Evolutionary conservation across 306 rosid genomes (phyloP).

Genomic region (Abrus precatorius): DNA sequence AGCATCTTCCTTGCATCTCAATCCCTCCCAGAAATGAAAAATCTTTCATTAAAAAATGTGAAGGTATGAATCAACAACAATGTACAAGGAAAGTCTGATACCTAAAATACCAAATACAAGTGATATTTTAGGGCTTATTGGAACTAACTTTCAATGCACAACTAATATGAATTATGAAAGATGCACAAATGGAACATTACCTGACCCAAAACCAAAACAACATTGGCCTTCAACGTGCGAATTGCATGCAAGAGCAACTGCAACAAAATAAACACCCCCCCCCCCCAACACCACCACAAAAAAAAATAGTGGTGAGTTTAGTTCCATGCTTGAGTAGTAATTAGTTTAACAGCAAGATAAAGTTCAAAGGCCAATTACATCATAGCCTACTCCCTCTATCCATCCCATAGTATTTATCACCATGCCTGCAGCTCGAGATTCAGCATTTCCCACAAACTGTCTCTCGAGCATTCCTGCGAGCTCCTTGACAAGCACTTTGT

Average conservation of each 20-base stretch:
- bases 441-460: constrained; percentile 84
- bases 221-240: constrained; percentile 81
- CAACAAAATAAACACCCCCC: constrained; percentile 39
- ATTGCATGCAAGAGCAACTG: constrained; percentile 96
- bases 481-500: constrained; percentile 92
- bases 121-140: not conserved
- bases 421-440: constrained; percentile 96
- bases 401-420: constrained; percentile 99
- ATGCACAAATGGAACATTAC: constrained; percentile 51
- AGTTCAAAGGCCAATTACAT: constrained; percentile 59
- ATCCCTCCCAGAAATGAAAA: not conserved
- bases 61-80: constrained; percentile 9
- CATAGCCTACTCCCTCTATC: constrained; percentile 98
- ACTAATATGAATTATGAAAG: constrained; percentile 15
- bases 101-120: not conserved
- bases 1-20: not conserved
- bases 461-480: constrained; percentile 85
- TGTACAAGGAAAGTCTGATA: not conserved
- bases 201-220: constrained; percentile 96
- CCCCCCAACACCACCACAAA: not conserved
- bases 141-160: constrained; percentile 23
- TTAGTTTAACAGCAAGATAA: constrained; percentile 27
- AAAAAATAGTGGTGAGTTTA: constrained; percentile 6
- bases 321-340: constrained; percentile 4
- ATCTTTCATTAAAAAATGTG: constrained; percentile 8